A percentile compares a stretch with the other conserved stretches of the same genome.
phyloP scores from a whole-genome alignment of 371 early-diverging fungal genomes.

The Mucor velutinosus region DNA sequence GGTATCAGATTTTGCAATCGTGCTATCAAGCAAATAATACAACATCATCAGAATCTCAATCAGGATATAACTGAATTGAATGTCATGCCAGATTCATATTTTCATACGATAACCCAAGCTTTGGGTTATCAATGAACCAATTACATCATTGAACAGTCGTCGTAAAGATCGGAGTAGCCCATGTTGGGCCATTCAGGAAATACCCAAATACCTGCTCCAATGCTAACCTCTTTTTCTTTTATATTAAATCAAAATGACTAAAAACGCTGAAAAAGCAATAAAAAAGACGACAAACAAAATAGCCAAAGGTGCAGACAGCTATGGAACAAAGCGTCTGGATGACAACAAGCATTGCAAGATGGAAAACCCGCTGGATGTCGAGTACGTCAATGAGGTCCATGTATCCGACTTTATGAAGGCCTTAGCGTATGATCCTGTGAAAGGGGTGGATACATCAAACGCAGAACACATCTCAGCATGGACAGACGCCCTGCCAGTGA shows the following conservation, averaged over 20 bases:
- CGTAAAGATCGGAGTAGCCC: background rate
- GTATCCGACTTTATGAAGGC: slow-evolving; percentile 54
- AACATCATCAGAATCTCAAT: background rate
- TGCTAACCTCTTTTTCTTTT: background rate
- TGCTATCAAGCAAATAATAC: background rate
- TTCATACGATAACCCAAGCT: background rate
- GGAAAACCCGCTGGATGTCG: slow-evolving; percentile 21
- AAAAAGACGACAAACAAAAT: slow-evolving; percentile 27
- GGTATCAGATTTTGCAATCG: background rate
- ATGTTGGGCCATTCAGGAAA: background rate
- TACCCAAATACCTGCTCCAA: background rate
- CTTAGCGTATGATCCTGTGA: slow-evolving; percentile 37
- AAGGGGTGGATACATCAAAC: background rate
- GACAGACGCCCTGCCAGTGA: slow-evolving; percentile 50
- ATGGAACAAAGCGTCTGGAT: slow-evolving; percentile 12
- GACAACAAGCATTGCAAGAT: background rate
- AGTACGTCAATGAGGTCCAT: slow-evolving; percentile 55
- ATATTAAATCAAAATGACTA: background rate
- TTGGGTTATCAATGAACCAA: background rate
- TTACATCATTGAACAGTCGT: background rate
- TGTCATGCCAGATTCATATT: background rate
- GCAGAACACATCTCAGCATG: slow-evolving; percentile 56
- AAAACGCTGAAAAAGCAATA: slow-evolving; percentile 24
- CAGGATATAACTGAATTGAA: background rate
- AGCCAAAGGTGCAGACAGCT: slow-evolving; percentile 18